A percentile compares a stretch with the other conserved stretches of the same genome.
These are phyloP conservation scores for Colletotrichum spinosum DNA, from an alignment of 2,329 filamentous ascomycete genomes.

Conservation along the genomic window DNA sequence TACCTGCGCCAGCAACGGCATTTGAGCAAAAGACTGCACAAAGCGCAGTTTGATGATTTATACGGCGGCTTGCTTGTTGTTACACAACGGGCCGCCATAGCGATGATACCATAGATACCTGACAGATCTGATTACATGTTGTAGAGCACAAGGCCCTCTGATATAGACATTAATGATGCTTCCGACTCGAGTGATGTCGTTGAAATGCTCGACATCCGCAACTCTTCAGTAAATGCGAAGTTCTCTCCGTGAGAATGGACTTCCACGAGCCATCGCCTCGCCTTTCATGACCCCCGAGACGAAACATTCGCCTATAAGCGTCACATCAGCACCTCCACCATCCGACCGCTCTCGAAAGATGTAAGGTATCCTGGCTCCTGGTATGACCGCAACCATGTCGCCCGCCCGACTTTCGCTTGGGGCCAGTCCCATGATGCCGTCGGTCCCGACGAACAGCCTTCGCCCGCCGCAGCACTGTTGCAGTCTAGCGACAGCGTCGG, in stretches of 20 bases:
- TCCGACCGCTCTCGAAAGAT: slow-evolving; percentile 10
- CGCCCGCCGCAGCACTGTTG: slow-evolving; percentile 10
- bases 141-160: background rate
- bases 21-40: background rate
- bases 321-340: background rate
- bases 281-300: slow-evolving; percentile 14
- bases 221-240: slow-evolving; percentile 1
- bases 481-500: slow-evolving; percentile 4
- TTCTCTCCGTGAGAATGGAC: background rate
- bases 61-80: background rate
- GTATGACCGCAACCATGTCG: background rate
- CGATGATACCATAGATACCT: slow-evolving; percentile 17
- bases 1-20: slow-evolving; percentile 75
- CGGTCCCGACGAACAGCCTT: background rate
- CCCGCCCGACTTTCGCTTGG: slow-evolving; percentile 8
- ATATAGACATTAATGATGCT: background rate
- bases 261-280: background rate
- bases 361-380: slow-evolving; percentile 7
- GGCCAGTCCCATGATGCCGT: slow-evolving; percentile 8
- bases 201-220: background rate
- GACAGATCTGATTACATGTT: background rate
- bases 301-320: slow-evolving; percentile 6
- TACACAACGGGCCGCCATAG: background rate
- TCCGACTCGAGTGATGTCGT: no score
- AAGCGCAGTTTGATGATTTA: background rate